Conservation (phyloP, 345 rosid genomes). For the Arabis hirsuta region DNA sequence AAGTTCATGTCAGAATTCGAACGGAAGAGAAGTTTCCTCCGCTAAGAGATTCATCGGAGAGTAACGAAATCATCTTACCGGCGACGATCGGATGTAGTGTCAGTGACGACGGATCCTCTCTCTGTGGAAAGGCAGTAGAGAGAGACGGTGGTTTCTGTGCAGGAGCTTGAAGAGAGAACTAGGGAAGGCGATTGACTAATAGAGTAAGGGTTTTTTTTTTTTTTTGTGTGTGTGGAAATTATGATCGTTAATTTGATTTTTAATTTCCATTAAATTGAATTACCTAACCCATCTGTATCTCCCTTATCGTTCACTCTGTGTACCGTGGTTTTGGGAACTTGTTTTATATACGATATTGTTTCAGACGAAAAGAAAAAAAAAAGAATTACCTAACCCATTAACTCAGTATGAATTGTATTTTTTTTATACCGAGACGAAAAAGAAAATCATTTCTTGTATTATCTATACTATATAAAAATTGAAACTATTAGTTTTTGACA, state of each 20-base stretch:
- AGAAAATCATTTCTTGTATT: too few relatives aligned
- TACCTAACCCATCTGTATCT: too few relatives aligned
- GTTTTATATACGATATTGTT: too few relatives aligned
- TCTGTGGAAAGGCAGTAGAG: conserved; percentile 29
- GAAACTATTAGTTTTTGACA: too few relatives aligned
- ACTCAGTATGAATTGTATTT: neutral
- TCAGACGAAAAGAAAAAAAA: too few relatives aligned
- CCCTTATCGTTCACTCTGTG: too few relatives aligned
- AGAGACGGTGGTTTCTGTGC: conserved; percentile 43
- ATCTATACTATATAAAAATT: too few relatives aligned
- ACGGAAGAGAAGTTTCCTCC: conserved; percentile 11
- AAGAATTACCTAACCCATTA: too few relatives aligned
- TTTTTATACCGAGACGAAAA: neutral
- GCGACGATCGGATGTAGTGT: conserved; percentile 38
- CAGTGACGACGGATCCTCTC: conserved; percentile 38
- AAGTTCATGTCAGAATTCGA: conserved; percentile 31
- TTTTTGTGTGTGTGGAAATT: neutral
- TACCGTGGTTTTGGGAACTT: too few relatives aligned
- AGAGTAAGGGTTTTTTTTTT: conserved; percentile 14
- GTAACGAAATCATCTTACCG: conserved; percentile 25
- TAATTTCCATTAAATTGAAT: neutral
- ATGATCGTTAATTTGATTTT: conserved; percentile 18
- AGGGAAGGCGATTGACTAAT: conserved; percentile 43
- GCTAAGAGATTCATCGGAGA: conserved; percentile 14
- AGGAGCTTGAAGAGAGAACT: conserved; percentile 34